A percentile compares a stretch with the other conserved stretches of the same genome.
Conservation (phyloP, 2,329 filamentous ascomycete genomes). For the Pseudogymnoascus pannorum region DNA sequence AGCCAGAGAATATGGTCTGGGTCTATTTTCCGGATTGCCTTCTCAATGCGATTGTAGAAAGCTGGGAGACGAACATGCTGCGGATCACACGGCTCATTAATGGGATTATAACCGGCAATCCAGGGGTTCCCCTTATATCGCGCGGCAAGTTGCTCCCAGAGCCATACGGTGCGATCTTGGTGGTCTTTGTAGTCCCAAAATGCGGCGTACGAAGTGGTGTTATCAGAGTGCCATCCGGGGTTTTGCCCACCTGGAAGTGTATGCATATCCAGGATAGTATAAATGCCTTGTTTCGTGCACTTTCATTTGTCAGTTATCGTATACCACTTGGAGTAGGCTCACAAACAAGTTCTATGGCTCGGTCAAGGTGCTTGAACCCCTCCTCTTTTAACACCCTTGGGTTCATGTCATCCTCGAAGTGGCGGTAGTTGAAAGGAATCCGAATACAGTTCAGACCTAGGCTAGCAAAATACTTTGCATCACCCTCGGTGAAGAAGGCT, state of each 20-base stretch:
- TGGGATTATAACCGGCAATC: slow-evolving; percentile 45
- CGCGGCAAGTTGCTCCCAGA: slow-evolving; percentile 40
- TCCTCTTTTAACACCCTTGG: slow-evolving; percentile 36
- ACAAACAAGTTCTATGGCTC: slow-evolving; percentile 36
- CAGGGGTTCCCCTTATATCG: slow-evolving; percentile 39
- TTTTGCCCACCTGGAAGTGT: slow-evolving; percentile 43
- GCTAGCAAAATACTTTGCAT: slow-evolving; percentile 48
- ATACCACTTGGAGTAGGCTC: neutral
- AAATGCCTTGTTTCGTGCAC: slow-evolving; percentile 37
- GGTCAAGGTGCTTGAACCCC: slow-evolving; percentile 41
- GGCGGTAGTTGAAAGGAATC: slow-evolving; percentile 51
- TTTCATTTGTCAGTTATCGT: neutral
- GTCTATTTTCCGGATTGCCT: slow-evolving; percentile 39
- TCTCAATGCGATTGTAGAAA: slow-evolving; percentile 41
- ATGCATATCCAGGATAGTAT: slow-evolving; percentile 45
- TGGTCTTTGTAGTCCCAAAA: slow-evolving; percentile 46
- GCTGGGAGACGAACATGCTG: slow-evolving; percentile 37
- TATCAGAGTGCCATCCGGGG: slow-evolving; percentile 44
- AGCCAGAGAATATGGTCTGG: slow-evolving; percentile 39
- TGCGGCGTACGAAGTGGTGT: slow-evolving; percentile 36
- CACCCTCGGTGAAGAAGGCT: slow-evolving; percentile 50
- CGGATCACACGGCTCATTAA: slow-evolving; percentile 45
- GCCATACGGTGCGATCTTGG: slow-evolving; percentile 42
- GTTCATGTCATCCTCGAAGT: slow-evolving; percentile 42
- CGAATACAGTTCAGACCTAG: slow-evolving; percentile 49